Conservation (phyloP, 2,329 filamentous ascomycete species). For the Exophiala lecanii-corni region DNA sequence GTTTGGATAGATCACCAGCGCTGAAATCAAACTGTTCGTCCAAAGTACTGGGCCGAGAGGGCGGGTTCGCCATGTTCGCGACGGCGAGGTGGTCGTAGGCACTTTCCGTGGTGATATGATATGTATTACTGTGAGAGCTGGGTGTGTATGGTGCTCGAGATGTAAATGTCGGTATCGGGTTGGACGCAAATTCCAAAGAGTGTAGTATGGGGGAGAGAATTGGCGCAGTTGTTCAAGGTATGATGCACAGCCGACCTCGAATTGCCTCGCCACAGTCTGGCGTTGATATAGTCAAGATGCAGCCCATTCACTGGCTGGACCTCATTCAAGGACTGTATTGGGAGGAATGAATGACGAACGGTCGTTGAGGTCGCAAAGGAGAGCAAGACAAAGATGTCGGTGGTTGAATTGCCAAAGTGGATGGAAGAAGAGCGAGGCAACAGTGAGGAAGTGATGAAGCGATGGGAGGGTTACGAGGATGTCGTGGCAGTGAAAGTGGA, state of each 20-base stretch:
- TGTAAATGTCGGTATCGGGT: not conserved
- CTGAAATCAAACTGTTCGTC: conserved; percentile 51
- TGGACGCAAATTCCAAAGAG: not conserved
- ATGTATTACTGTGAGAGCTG: not conserved
- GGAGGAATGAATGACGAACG: not conserved
- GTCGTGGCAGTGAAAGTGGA: not conserved
- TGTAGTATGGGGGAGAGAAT: not conserved
- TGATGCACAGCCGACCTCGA: conserved; percentile 1
- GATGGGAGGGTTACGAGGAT: not conserved
- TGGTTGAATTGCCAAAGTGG: not conserved
- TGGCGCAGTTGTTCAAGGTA: conserved; percentile 1
- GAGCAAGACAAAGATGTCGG: not conserved
- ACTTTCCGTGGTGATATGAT: not conserved
- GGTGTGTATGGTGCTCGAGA: not conserved
- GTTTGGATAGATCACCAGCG: conserved; percentile 72
- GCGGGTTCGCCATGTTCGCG: conserved; percentile 17
- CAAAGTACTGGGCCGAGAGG: conserved; percentile 22
- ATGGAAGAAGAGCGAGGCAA: not conserved
- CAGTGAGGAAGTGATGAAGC: not conserved
- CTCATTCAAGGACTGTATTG: not conserved
- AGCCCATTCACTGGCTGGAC: not conserved
- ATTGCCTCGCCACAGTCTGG: not conserved
- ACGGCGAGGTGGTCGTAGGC: not conserved
- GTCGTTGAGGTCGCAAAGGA: not conserved
- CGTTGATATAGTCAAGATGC: not conserved